Evolutionary conservation across 352 stramenopile genomes (phyloP).

Genomic region (Elongisporangium undulatum): DNA sequence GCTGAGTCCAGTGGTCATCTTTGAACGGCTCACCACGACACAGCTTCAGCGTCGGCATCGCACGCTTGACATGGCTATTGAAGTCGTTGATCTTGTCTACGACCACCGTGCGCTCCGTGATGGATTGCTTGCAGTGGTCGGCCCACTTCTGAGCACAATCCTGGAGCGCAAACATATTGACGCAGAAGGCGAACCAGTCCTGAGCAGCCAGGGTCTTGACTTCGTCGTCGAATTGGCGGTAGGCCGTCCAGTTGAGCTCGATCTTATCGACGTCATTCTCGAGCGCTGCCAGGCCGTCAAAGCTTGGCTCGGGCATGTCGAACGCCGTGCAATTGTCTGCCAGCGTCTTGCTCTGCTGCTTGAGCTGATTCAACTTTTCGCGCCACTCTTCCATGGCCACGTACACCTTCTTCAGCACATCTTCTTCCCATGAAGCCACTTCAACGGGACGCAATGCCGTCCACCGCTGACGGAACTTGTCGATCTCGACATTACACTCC

Average conservation of each 20-base stretch:
- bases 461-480: conserved; percentile 91
- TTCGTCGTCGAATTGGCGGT: conserved; percentile 85
- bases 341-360: conserved; percentile 48
- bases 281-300: conserved; percentile 76
- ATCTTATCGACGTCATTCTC: conserved; percentile 72
- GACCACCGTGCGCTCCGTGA: conserved; percentile 52
- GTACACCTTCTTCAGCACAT: conserved; percentile 75
- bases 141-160: conserved; percentile 91
- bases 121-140: conserved; percentile 73
- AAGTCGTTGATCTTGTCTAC: conserved; percentile 80
- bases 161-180: conserved; percentile 91
- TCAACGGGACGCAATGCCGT: conserved; percentile 81
- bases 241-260: conserved; percentile 79
- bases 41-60: conserved; percentile 92
- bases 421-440: conserved; percentile 71
- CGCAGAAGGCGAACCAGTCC: conserved; percentile 94
- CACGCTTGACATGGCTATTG: conserved; percentile 78
- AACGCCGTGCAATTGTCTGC: conserved; percentile 86
- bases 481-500: conserved; percentile 86
- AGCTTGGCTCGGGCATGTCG: conserved; percentile 74
- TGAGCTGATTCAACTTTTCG: conserved; percentile 74
- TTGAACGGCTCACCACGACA: conserved; percentile 94
- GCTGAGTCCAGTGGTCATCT: conserved; percentile 94
- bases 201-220: conserved; percentile 55
- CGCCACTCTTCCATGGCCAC: conserved; percentile 81